Conservation (phyloP, 2,329 filamentous ascomycete genomes). For the Paracoccidioides brasiliensis region DNA sequence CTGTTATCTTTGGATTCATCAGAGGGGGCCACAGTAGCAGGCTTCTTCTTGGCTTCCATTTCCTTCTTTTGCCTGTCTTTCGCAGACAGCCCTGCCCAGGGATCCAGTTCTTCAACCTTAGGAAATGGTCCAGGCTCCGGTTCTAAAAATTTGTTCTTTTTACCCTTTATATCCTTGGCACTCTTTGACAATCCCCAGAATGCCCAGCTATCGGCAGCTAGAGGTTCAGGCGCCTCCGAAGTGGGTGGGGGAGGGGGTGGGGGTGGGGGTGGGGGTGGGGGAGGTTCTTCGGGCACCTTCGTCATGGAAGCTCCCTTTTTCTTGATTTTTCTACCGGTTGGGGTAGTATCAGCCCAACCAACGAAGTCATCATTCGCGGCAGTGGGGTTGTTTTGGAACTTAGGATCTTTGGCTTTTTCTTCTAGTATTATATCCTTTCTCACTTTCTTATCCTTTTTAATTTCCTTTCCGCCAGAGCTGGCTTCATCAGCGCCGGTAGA, state of each 20-base stretch:
- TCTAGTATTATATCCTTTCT: constrained; percentile 29
- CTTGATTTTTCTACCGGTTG: constrained; percentile 28
- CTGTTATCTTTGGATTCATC: constrained; percentile 14
- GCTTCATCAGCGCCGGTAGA: constrained; percentile 24
- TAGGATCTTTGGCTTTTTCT: constrained; percentile 19
- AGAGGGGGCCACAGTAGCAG: constrained; percentile 16
- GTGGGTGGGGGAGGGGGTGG: constrained; percentile 16
- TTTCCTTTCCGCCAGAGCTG: constrained; percentile 22
- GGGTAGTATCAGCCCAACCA: constrained; percentile 4
- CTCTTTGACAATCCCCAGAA: constrained; percentile 23
- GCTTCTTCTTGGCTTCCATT: constrained; percentile 33
- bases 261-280: constrained; percentile 13
- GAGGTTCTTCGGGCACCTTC: constrained; percentile 16
- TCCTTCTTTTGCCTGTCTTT: constrained; percentile 38
- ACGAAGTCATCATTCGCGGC: neutral
- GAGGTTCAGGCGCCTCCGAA: constrained; percentile 10
- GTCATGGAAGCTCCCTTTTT: constrained; percentile 18
- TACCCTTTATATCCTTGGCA: constrained; percentile 28
- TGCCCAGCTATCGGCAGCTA: constrained; percentile 18
- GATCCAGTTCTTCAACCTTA: constrained; percentile 15
- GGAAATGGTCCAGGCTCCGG: constrained; percentile 13
- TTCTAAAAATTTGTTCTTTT: constrained; percentile 15
- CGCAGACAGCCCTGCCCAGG: constrained; percentile 27
- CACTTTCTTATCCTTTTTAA: constrained; percentile 32
- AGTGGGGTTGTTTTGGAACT: constrained; percentile 17